Base-by-base conservation (phyloP, 2,329 filamentous ascomycete genomes). In the Acephala macrosclerotiorum region DNA sequence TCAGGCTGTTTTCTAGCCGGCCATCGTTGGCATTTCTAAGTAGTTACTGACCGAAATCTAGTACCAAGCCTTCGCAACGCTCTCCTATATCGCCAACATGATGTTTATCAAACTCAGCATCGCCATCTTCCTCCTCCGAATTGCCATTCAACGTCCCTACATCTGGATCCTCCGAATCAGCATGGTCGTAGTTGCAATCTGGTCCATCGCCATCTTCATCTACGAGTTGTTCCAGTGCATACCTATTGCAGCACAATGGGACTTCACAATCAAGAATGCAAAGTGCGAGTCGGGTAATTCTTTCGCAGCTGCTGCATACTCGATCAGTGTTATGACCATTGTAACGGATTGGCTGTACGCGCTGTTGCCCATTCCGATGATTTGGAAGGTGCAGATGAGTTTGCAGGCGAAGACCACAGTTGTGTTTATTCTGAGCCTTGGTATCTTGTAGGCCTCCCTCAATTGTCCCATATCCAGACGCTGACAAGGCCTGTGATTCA, bases 131-230 rank as follows among this genome's bases (percentile, higher is more conserved):
- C 79, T 87, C 9, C 73, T 87, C 25, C 80, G 84, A 8, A 76
- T 87, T 25, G 81, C 83, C 0, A 76, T 79, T 3, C 76, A 79
- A 51, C 80, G 74, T 55, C 70, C 78, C 14, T 86, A 85, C 71
- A 82, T 77, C 36, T 85, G 80, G 75, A 82, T 80, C 35, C 78
- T 87, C 11, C 78, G 79, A 66, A 72, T 74, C 62, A 84, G 80
- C 66, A 77, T 87, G 59, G 71, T 77, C 49, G 71, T 86, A 36
- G 77, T 87, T 58, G 73, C 76, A 20, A 73, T 85, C 58, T 86
- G 83, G 83, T 85, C 82, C 47, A 68, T 80, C 22, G 82, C 79
- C n/a, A 79, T 84, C 42, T 85, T 85, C 38, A 53, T 71, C 55
- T 71, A 68, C 45, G 58, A 68, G 20, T 35, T 73, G 20, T 72